Evolutionary conservation across 768 basidiomycete species (phyloP).

Genomic region (Lyophyllum shimeji): DNA sequence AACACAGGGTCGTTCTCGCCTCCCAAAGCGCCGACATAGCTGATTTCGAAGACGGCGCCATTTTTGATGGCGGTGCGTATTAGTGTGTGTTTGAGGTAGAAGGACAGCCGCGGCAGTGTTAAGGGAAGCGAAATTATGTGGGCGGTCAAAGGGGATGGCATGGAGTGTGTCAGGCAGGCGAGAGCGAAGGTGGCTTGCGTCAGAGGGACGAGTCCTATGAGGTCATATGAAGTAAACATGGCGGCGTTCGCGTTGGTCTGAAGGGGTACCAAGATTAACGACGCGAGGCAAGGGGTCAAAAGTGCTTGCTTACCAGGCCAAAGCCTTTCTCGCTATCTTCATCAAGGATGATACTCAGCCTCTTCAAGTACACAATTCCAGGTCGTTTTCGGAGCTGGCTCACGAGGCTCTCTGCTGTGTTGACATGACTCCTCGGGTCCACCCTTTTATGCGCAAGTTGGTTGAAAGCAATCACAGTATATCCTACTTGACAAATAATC

Average conservation of each 20-base stretch:
- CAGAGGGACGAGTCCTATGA: slow-evolving; percentile 75
- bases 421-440: slow-evolving; percentile 69
- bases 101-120: slow-evolving; percentile 74
- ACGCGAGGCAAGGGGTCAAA: background rate
- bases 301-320: slow-evolving; percentile 57
- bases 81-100: slow-evolving; percentile 80
- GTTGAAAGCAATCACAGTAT: slow-evolving; percentile 75
- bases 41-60: slow-evolving; percentile 81
- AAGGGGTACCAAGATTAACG: background rate
- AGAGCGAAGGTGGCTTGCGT: slow-evolving; percentile 70
- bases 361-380: slow-evolving; percentile 67
- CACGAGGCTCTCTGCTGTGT: slow-evolving; percentile 60
- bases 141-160: slow-evolving; percentile 72
- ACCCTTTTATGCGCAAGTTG: slow-evolving; percentile 71
- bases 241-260: slow-evolving; percentile 73
- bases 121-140: slow-evolving; percentile 83
- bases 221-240: slow-evolving; percentile 66
- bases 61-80: slow-evolving; percentile 80
- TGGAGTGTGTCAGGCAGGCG: slow-evolving; percentile 78
- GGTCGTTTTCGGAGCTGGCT: slow-evolving; percentile 55
- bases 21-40: slow-evolving; percentile 72
- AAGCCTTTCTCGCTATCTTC: slow-evolving; percentile 87
- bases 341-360: slow-evolving; percentile 78
- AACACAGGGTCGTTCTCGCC: slow-evolving; percentile 53
- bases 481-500: slow-evolving; percentile 65